Evolutionary conservation across 768 basidiomycete species (phyloP).

Genomic region (Mrakia blollopis): DNA sequence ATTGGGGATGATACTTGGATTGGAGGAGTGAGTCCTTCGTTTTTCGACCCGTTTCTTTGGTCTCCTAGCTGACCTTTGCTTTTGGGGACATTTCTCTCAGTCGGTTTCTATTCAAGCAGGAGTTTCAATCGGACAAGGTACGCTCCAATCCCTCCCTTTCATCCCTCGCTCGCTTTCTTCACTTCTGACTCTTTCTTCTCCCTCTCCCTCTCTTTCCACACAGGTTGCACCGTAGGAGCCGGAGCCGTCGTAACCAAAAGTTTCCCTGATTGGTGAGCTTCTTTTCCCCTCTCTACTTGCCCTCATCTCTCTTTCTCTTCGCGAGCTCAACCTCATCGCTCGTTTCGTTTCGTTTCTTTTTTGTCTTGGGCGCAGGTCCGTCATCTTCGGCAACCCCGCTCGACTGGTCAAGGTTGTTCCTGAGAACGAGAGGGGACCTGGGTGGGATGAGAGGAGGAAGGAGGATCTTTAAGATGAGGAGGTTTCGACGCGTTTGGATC

Average conservation of each 20-base stretch:
- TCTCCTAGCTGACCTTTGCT: neutral
- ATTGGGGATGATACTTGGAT: constrained; percentile 7
- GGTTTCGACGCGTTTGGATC: too few species aligned
- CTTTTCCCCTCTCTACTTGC: neutral
- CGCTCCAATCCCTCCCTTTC: neutral
- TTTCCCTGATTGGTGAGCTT: neutral
- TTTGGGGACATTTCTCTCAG: neutral
- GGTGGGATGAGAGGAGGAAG: constrained; percentile 7
- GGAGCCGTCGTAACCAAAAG: constrained; percentile 4
- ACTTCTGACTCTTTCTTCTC: neutral
- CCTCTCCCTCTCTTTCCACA: neutral
- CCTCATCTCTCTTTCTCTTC: neutral
- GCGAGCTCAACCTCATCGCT: neutral
- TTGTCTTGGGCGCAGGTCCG: neutral
- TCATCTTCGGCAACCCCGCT: constrained; percentile 2
- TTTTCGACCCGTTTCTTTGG: neutral
- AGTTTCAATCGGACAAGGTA: neutral
- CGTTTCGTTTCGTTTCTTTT: too few species aligned
- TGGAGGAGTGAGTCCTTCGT: neutral
- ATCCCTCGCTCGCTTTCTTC: neutral
- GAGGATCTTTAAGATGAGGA: neutral
- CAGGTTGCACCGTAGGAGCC: constrained; percentile 6
- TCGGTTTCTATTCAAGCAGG: neutral
- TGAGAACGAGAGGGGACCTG: constrained; percentile 4
- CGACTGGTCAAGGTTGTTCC: constrained; percentile 6